Base-by-base conservation (phyloP, 2,329 filamentous ascomycete genomes). In the Exutisphaerella laricina region DNA sequence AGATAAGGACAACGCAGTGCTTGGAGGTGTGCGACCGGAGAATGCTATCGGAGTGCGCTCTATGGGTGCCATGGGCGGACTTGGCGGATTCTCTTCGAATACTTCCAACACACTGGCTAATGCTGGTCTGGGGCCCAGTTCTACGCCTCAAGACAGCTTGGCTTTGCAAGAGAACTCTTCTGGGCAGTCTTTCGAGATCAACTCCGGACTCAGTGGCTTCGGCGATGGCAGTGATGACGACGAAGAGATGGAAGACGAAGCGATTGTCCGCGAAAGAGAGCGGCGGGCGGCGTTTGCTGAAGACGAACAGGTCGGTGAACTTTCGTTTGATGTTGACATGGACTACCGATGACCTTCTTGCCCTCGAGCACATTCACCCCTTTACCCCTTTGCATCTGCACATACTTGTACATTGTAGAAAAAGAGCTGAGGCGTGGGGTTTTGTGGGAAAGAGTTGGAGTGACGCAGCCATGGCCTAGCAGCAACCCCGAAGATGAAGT, bases 211-310 rank as follows among this genome's bases (percentile, higher is more conserved):
- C 47, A 78, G 92, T 20, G 90, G 89, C 39, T 97, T 97, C 67
- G 89, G 88, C 60, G 94, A 88, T 67, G 95, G 88, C 68, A 95
- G 88, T 56, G 90, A 96, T 66, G 92, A 97, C 54, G 92, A 97
- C 51, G 90, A 96, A 57, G 90, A 96, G 50, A 85, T 88, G 68
- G 85, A 87, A 45, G 84, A 84, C 53, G 54, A 55, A 36, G 46
- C 46, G n/a, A 45, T 42, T 6, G 18, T 44, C 14, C 48, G 50
- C 22, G 48, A 45, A 30, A 45, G 51, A 38, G 50, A 51, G 39
- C 40, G 43, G 38, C 46, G 48, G 36, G 56, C 59, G 51, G 70
- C 74, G 57, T 57, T 62, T 37, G 49, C 48, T 32, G 73, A 76
- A 60, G 69, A 73, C 61, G 78, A 82, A 68, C 78, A 80, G 77